A percentile compares a stretch with the other conserved stretches of the same genome.
phyloP scores from a whole-genome alignment of 2,329 filamentous ascomycete species.

The Fonsecaea pedrosoi region DNA sequence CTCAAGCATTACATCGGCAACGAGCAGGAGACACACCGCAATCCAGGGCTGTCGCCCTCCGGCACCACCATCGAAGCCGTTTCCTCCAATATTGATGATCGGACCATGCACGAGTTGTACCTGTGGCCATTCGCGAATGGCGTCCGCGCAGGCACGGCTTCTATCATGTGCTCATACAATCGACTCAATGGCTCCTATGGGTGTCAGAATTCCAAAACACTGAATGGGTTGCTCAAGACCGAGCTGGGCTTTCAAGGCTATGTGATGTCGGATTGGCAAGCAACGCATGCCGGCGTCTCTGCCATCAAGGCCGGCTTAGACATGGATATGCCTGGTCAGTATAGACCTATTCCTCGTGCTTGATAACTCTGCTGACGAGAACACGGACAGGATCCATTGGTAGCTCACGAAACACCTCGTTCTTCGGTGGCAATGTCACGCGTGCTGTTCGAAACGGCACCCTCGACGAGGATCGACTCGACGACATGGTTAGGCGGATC shows the following conservation, averaged over 20 bases:
- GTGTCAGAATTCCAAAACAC: conserved; percentile 55
- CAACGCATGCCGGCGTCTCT: conserved; percentile 52
- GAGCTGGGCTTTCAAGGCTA: conserved; percentile 61
- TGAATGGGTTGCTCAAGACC: conserved; percentile 58
- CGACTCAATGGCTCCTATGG: conserved; percentile 56
- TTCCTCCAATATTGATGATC: conserved; percentile 70
- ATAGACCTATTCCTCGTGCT: background rate
- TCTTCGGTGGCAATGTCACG: conserved; percentile 49
- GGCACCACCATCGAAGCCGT: conserved; percentile 53
- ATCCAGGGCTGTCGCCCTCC: conserved; percentile 55
- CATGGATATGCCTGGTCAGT: conserved; percentile 53
- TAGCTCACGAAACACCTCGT: conserved; percentile 33
- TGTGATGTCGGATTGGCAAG: conserved; percentile 55
- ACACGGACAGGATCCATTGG: conserved; percentile 35
- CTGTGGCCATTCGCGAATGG: conserved; percentile 80
- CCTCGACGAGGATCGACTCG: conserved; percentile 49
- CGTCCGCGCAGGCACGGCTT: conserved; percentile 67
- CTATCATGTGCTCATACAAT: conserved; percentile 58
- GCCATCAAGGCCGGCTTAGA: conserved; percentile 54
- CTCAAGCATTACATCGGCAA: conserved; percentile 63
- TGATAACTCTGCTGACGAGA: background rate
- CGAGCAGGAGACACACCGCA: conserved; percentile 65
- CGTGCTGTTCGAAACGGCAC: conserved; percentile 49
- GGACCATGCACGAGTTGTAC: conserved; percentile 77
- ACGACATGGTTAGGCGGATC: conserved; percentile 57